Percentiles rank a stretch among this genome's conserved stretches.
Conservation (phyloP, 306 rosid genomes). For the Pueraria montana region DNA sequence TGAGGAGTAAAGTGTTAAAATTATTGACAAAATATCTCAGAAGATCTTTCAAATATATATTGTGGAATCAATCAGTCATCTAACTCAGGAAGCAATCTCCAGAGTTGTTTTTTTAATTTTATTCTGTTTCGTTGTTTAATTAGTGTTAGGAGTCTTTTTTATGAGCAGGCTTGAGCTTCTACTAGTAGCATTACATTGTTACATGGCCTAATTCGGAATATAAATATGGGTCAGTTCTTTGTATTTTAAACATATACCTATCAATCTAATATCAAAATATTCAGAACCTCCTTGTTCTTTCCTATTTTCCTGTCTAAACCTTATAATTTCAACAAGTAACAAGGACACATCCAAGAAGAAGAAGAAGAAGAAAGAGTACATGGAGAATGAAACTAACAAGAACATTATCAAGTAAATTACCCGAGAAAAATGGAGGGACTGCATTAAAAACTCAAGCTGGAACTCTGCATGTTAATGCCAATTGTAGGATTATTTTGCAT, state of each 20-base stretch:
- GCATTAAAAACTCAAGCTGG: conserved; percentile 96
- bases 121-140: neutral
- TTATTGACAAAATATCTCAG: conserved; percentile 21
- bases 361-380: conserved; percentile 10
- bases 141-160: conserved; percentile 14
- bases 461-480: conserved; percentile 77
- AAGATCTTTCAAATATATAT: conserved; percentile 15
- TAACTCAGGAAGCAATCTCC: neutral
- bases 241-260: conserved; percentile 26
- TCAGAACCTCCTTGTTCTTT: conserved; percentile 39
- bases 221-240: conserved; percentile 14
- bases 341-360: conserved; percentile 13
- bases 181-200: conserved; percentile 2
- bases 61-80: conserved; percentile 2
- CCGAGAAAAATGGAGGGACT: conserved; percentile 94
- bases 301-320: conserved; percentile 31
- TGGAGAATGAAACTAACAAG: neutral
- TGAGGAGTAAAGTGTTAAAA: conserved; percentile 19
- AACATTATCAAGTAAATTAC: conserved; percentile 56
- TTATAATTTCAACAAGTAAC: conserved; percentile 20
- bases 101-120: conserved; percentile 15
- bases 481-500: conserved; percentile 46
- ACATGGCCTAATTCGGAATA: neutral
- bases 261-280: conserved; percentile 35
- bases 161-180: neutral